Base-by-base conservation (phyloP, 2,329 filamentous ascomycete species). In the Fusarium transvaalense region DNA sequence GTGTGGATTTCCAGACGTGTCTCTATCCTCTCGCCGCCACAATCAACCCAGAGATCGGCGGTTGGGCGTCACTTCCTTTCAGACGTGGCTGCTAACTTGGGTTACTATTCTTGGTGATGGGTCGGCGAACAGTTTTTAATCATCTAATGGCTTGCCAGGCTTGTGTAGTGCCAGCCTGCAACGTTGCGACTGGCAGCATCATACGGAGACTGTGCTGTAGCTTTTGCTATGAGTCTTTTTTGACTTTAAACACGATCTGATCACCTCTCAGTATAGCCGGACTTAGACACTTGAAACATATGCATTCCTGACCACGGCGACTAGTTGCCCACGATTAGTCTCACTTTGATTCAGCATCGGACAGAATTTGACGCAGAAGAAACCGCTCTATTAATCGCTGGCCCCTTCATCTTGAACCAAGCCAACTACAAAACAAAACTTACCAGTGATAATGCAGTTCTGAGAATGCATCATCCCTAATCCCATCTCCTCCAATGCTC, bases 21-120 rank as follows among this genome's bases (percentile, higher is more conserved):
- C 56, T 66, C 39, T 62, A 52, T 62, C 47, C 47, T 39, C 14
- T 19, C 21, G 41, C 51, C 48, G 56, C 64, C 43, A 66, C 62
- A 57, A 53, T 52, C 54, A 59, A 54, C 45, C 35, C 51, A 67
- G 61, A 56, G 66, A 64, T 69, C 51, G 41, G 41, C 57, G 61
- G 66, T 59, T 59, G 43, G 48, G 66, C 50, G 52, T 43, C 29
- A 46, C 42, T 61, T 34, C 35, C 17, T 56, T 29, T 32, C 14
- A 50, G 66, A 47, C 51, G 47, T 56, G 55, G 66, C 47, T 58
- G 66, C 51, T 58, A 27, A 48, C 17, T 29, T 47, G 15, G 27
- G 43, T 58, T 63, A 34, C 66, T 69, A 63, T 69, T 69, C 45
- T 69, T 67, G 61, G 61, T 54, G 25, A 56, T 32, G 52, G 29